Base-by-base conservation (phyloP, 1,139 yeast species). In the Entelexis sorbosivorans region DNA sequence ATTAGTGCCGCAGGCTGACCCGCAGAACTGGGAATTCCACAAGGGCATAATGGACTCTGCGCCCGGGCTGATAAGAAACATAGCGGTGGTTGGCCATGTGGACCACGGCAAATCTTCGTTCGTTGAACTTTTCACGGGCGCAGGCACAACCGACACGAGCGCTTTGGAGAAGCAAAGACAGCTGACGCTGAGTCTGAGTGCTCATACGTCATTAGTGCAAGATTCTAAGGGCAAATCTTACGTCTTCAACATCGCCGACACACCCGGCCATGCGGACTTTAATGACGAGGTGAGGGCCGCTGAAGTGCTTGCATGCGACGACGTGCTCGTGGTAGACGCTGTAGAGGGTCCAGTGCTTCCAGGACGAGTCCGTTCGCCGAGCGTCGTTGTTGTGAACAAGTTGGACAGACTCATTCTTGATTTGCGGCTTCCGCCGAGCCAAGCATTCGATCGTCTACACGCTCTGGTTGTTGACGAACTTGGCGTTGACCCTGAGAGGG, bases 181-280 rank as follows among this genome's bases (percentile, higher is more conserved):
- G 0, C 60, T 86, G 14, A 73, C 95, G 1, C 73, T 87, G 20
- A 81, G 81, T 59, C 53, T 81, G 1, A 69, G 82, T 1, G 80
- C 87, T 0, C 73, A 84, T 57, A 71, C 93, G 0, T 59, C 87
- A 17, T 64, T 89, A 11, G 64, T 82, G n/a, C 76, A 75, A 0
- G 79, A 78, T 60, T 57, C 76, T 28, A 71, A 69, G 20, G 79
- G 75, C 1, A 77, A 74, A 57, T 81, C 95, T 0, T 68, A 69
- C 36, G 75, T 78, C 1, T 61, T 82, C 29, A 86, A 83, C 60
- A 59, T 88, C 3, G 58, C 87, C 1, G 98, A 93, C 61, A 73
- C 95, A 0, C 99, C 99, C 0, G 99, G 99, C 0, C 97, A 91
- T 66, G 75, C 77, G 1, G 82, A 87, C 61, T 91, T 91, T 63